Evolutionary conservation across 805 yeast genomes (phyloP).

Genomic region (Saccharomycopsis capsularis): DNA sequence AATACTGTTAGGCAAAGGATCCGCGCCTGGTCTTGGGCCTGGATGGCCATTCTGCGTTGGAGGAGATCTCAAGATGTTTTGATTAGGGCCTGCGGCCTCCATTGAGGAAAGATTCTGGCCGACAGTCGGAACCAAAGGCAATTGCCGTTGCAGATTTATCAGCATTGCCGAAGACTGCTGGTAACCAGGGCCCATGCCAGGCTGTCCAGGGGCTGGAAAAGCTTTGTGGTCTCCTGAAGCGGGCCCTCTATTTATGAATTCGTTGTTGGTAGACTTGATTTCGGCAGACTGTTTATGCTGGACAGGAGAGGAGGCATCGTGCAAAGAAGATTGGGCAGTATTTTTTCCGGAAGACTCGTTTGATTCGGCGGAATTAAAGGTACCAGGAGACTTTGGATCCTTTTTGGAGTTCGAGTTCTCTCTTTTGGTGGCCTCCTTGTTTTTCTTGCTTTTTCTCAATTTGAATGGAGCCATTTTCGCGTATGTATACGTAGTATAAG

Average conservation of each 20-base stretch:
- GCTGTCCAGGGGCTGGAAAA: not conserved
- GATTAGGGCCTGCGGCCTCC: slow-evolving; percentile 4
- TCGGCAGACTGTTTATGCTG: slow-evolving; percentile 7
- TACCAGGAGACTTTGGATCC: slow-evolving; percentile 20
- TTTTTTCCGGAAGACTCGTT: slow-evolving; percentile 16
- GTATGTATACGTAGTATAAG: too few relatives aligned
- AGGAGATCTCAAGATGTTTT: slow-evolving; percentile 1
- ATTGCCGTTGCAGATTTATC: slow-evolving; percentile 11
- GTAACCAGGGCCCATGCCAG: not conserved
- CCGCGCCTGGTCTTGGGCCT: not conserved
- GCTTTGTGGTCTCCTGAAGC: not conserved
- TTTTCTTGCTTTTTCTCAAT: slow-evolving; percentile 8
- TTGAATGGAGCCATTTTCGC: slow-evolving; percentile 17
- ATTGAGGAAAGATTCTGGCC: slow-evolving; percentile 18
- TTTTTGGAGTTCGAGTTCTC: slow-evolving; percentile 13
- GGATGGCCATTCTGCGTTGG: slow-evolving; percentile 1
- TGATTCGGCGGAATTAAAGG: slow-evolving; percentile 22
- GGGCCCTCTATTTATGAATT: slow-evolving; percentile 12
- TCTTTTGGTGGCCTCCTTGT: slow-evolving; percentile 2
- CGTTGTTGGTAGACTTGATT: not conserved
- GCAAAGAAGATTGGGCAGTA: slow-evolving; percentile 25
- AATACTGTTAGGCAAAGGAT: not conserved
- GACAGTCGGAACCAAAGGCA: slow-evolving; percentile 21
- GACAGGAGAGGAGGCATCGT: slow-evolving; percentile 6
- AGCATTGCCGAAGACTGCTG: slow-evolving; percentile 18